These are phyloP conservation scores for Raphanus sativus DNA, from an alignment of 345 rosid genomes.

Conservation along the genomic window DNA sequence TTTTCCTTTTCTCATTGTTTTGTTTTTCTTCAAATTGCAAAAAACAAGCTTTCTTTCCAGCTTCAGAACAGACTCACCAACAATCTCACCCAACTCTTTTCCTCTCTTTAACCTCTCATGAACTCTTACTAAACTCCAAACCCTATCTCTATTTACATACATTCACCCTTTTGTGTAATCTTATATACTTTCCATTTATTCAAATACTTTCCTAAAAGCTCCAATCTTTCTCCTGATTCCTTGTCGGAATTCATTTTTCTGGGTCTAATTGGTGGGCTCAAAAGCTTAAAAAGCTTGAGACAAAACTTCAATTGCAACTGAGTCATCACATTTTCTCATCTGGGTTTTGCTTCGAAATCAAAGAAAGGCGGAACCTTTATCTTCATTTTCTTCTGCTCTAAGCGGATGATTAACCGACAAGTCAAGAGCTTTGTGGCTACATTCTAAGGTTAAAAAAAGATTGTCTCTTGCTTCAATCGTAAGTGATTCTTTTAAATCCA, in stretches of 20 bases:
- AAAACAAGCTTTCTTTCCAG: slow-evolving; percentile 72
- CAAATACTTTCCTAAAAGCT: slow-evolving; percentile 19
- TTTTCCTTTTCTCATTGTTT: slow-evolving; percentile 33
- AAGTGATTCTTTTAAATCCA: slow-evolving; percentile 64
- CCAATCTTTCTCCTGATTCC: slow-evolving; percentile 34
- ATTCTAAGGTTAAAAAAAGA: slow-evolving; percentile 24
- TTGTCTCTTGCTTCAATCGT: slow-evolving; percentile 61
- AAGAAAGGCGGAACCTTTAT: slow-evolving; percentile 36
- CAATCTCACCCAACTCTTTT: slow-evolving; percentile 48
- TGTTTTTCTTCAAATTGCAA: slow-evolving; percentile 74
- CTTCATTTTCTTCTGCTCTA: slow-evolving; percentile 38
- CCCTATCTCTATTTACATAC: slow-evolving; percentile 2
- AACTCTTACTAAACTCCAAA: slow-evolving; percentile 18
- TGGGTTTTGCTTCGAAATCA: slow-evolving; percentile 40
- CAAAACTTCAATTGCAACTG: slow-evolving; percentile 35
- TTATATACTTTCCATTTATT: not conserved
- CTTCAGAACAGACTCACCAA: slow-evolving; percentile 59
- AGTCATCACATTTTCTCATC: slow-evolving; percentile 37
- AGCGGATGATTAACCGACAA: slow-evolving; percentile 53
- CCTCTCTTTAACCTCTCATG: slow-evolving; percentile 1
- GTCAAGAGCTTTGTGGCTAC: slow-evolving; percentile 39
- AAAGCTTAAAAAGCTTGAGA: slow-evolving; percentile 14
- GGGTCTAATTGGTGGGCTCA: slow-evolving; percentile 7
- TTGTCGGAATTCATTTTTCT: not conserved
- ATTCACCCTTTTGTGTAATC: not conserved